These are phyloP conservation scores for Austroboletus olivaceoglutinosus DNA, from an alignment of 1,284 basidiomycete genomes.

Conservation along the genomic window DNA sequence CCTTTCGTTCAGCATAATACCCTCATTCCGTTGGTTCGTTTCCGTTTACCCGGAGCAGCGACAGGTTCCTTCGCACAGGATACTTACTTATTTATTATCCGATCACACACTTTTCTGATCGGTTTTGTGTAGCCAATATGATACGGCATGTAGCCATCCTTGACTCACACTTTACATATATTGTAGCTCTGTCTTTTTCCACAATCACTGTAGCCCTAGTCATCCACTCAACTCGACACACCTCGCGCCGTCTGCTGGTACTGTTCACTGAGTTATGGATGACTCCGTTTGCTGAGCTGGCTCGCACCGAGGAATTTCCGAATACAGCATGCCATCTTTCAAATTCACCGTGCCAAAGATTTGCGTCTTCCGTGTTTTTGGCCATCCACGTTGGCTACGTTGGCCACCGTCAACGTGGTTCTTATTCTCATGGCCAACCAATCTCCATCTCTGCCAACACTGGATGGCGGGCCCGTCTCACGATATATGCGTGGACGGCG, in stretches of 20 bases:
- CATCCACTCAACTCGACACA: not conserved
- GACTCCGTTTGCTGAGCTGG: not conserved
- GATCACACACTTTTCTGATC: too few species aligned
- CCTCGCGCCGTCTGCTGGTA: not conserved
- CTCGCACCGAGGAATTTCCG: not conserved
- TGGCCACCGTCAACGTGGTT: not conserved
- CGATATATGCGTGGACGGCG: not conserved
- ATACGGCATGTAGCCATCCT: slow-evolving; percentile 24
- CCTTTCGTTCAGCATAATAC: slow-evolving; percentile 12
- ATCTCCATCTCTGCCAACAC: not conserved
- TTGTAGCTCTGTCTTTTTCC: slow-evolving; percentile 20
- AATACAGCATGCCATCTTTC: not conserved
- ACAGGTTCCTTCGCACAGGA: slow-evolving; percentile 4
- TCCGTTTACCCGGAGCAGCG: slow-evolving; percentile 5
- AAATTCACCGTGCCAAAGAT: not conserved
- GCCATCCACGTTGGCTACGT: not conserved
- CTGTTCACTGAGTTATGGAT: not conserved
- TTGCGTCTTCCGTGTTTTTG: not conserved
- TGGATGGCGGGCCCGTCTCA: slow-evolving; percentile 11
- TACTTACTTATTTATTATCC: slow-evolving; percentile 19
- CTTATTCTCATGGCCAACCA: not conserved
- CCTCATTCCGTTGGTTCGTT: slow-evolving; percentile 2
- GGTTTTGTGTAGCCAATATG: slow-evolving; percentile 24
- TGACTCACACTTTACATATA: slow-evolving; percentile 12
- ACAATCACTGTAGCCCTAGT: slow-evolving; percentile 25